Conservation (phyloP, 2,329 filamentous ascomycete genomes). For the Myriosclerotinia curreyana region DNA sequence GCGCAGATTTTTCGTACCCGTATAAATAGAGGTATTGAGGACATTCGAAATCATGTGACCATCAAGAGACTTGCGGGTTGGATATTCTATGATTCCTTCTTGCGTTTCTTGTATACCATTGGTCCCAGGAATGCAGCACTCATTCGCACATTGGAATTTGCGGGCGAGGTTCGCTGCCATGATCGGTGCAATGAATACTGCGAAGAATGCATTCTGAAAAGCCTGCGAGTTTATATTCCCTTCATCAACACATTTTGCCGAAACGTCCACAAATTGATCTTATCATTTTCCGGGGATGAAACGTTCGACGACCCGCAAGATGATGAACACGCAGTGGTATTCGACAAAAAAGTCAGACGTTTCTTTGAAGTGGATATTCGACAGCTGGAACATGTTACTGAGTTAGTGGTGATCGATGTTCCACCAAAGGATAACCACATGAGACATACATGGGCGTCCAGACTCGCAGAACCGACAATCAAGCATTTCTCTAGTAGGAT, state of each 20-base stretch:
- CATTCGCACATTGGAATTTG: constrained; percentile 4
- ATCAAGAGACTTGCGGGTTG: constrained; percentile 16
- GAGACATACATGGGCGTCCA: neutral
- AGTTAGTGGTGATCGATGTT: neutral
- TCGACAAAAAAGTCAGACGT: neutral
- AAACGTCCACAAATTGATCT: neutral
- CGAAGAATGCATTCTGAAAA: neutral
- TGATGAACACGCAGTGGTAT: neutral
- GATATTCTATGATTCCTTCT: constrained; percentile 25
- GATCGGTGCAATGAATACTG: neutral
- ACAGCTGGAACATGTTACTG: neutral
- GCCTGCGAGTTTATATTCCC: neutral
- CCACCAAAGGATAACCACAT: rapidly evolving
- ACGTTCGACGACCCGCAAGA: too few species aligned
- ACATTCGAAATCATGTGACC: neutral
- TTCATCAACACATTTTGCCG: neutral
- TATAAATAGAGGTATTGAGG: neutral
- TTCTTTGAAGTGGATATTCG: neutral
- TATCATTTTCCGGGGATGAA: neutral
- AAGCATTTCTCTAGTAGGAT: neutral
- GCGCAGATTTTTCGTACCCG: neutral
- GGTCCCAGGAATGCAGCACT: constrained; percentile 20
- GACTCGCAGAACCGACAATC: neutral
- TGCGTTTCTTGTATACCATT: constrained; percentile 25
- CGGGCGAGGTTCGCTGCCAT: neutral